phyloP scores from a whole-genome alignment of 164 flowering plant species.

The Umbellularia californica region DNA sequence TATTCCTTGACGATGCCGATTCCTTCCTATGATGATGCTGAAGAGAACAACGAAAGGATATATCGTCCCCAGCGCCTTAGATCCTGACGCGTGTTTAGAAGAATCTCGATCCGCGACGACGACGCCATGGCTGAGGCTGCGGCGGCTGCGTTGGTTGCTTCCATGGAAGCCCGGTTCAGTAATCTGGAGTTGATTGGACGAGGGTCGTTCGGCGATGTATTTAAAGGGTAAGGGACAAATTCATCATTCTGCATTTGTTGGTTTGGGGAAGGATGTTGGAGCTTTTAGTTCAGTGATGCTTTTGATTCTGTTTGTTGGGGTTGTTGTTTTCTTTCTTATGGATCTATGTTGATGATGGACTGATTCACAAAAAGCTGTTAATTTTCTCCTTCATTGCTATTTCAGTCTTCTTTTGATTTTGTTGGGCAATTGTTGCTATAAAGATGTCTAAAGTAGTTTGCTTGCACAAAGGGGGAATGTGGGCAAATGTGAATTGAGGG shows the following conservation, averaged over 20 bases:
- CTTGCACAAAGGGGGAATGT: too few species aligned
- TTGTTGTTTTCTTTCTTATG: not conserved
- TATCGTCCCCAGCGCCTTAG: conserved; percentile 7
- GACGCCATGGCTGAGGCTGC: conserved; percentile 62
- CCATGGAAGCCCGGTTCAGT: conserved; percentile 71
- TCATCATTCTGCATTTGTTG: not conserved
- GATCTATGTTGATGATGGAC: not conserved
- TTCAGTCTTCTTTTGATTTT: too few species aligned
- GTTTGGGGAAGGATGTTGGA: not conserved
- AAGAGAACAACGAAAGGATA: conserved; percentile 12
- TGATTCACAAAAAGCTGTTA: too few species aligned
- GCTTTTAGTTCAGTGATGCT: too few species aligned
- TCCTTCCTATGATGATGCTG: conserved; percentile 5
- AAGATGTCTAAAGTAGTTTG: too few species aligned
- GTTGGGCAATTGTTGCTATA: too few species aligned
- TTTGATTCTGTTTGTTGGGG: not conserved
- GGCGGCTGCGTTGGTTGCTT: conserved; percentile 46
- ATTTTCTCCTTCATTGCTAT: too few species aligned
- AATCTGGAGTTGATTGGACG: conserved; percentile 84
- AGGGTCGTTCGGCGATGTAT: conserved; percentile 98
- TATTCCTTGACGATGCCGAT: too few species aligned
- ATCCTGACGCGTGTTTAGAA: conserved; percentile 3
- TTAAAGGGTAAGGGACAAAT: conserved; percentile 63
- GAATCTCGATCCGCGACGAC: not conserved
- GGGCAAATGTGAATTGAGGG: too few species aligned